Percentiles rank a stretch among this genome's conserved stretches.
These are phyloP conservation scores for Perkinsus marinus DNA, from an alignment of 169 alveolate species.

Conservation along the genomic window DNA sequence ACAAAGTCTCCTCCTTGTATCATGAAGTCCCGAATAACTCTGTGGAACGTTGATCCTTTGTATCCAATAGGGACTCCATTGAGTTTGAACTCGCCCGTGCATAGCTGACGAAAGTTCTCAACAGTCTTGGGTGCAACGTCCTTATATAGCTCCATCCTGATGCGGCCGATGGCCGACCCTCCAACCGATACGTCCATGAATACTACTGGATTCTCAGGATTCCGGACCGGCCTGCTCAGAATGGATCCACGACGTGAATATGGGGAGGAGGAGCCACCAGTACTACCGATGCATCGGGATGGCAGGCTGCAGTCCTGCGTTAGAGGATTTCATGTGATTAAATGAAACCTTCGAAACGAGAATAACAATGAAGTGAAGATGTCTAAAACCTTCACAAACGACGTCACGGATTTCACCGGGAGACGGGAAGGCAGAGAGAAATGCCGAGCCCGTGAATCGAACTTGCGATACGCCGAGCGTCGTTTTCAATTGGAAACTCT, in stretches of 20 bases:
- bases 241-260: background rate
- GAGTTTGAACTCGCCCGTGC: conserved; percentile 75
- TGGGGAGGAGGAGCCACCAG: background rate
- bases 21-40: conserved; percentile 90
- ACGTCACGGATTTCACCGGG: background rate
- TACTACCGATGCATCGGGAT: background rate
- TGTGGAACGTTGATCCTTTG: conserved; percentile 74
- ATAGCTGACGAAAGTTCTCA: conserved; percentile 63
- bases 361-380: no score
- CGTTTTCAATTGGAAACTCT: background rate
- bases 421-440: no score
- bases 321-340: background rate
- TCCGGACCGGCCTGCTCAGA: background rate
- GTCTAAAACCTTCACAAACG: no score
- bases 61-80: conserved; percentile 80
- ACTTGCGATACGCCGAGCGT: background rate
- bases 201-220: conserved; percentile 64
- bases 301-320: background rate
- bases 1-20: conserved; percentile 95
- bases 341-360: no score
- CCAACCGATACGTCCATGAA: conserved; percentile 63
- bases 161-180: conserved; percentile 51
- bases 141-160: conserved; percentile 75
- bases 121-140: conserved; percentile 83
- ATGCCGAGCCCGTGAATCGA: background rate